Evolutionary conservation across 257 asterid genomes (phyloP).

Genomic region (Coffea canephora): DNA sequence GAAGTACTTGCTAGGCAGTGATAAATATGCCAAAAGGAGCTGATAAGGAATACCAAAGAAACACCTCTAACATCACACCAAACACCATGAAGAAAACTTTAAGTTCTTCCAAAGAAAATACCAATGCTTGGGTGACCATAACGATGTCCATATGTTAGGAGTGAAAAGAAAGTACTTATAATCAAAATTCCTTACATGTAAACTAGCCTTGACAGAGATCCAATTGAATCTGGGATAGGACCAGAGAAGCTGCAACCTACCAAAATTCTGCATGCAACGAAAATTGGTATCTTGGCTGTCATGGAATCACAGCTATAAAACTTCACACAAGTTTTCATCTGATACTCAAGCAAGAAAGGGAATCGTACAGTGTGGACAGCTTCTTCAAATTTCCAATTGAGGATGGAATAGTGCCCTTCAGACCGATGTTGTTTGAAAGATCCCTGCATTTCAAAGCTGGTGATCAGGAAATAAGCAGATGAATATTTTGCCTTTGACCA

Average conservation of each 20-base stretch:
- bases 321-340: slow-evolving; percentile 4
- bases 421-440: slow-evolving; percentile 80
- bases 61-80: too few relatives aligned
- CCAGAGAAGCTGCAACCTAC: slow-evolving; percentile 85
- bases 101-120: neutral
- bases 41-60: too few relatives aligned
- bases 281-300: neutral
- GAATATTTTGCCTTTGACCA: neutral
- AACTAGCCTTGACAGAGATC: slow-evolving; percentile 68
- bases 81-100: too few relatives aligned
- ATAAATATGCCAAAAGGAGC: neutral
- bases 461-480: slow-evolving; percentile 4
- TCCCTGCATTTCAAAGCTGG: slow-evolving; percentile 53
- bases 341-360: slow-evolving; percentile 2
- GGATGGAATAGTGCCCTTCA: slow-evolving; percentile 66
- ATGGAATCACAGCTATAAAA: slow-evolving; percentile 7
- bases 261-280: slow-evolving; percentile 56
- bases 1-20: neutral
- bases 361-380: slow-evolving; percentile 62
- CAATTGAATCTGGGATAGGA: slow-evolving; percentile 75
- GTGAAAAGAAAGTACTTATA: neutral
- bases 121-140: too few relatives aligned
- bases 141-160: neutral
- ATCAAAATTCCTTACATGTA: slow-evolving; percentile 52
- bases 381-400: slow-evolving; percentile 71